These are phyloP conservation scores for Fusarium nanum DNA, from an alignment of 2,329 filamentous ascomycete species.

Conservation along the genomic window DNA sequence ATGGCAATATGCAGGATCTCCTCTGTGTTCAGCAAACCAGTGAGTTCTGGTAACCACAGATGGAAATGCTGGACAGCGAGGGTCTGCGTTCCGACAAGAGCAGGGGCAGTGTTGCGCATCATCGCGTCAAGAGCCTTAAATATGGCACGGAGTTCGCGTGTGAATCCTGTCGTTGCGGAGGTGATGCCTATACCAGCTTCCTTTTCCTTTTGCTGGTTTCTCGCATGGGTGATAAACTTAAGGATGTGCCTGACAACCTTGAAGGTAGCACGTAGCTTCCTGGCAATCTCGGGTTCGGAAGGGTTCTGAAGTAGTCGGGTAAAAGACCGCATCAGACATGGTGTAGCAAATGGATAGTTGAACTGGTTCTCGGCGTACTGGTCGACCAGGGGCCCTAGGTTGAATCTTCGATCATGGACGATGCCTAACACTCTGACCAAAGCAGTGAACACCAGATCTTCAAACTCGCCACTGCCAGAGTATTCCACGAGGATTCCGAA, in stretches of 20 bases:
- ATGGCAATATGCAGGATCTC: conserved; percentile 93
- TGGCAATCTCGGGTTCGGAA: conserved; percentile 83
- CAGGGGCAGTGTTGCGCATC: conserved; percentile 87
- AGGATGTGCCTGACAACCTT: conserved; percentile 94
- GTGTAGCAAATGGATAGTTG: conserved; percentile 91
- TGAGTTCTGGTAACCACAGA: conserved; percentile 93
- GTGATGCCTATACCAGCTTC: conserved; percentile 89
- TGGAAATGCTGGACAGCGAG: conserved; percentile 96
- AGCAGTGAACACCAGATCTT: conserved; percentile 91
- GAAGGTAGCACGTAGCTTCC: conserved; percentile 88
- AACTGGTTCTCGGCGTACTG: conserved; percentile 90
- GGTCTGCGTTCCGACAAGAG: conserved; percentile 93
- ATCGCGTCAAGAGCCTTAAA: conserved; percentile 91
- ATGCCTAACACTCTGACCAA: conserved; percentile 92
- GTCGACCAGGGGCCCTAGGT: conserved; percentile 89
- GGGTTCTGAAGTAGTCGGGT: conserved; percentile 84
- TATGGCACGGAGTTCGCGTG: conserved; percentile 83
- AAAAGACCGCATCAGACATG: conserved; percentile 88
- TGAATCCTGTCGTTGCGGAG: conserved; percentile 77
- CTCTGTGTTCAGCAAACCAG: conserved; percentile 78
- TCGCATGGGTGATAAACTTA: conserved; percentile 92
- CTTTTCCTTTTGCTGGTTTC: conserved; percentile 87
- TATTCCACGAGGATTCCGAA: conserved; percentile 93
- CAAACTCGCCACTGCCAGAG: conserved; percentile 90
- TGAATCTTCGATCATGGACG: conserved; percentile 93